Percentiles rank a stretch among this genome's conserved stretches.
Evolutionary conservation across 169 alveolate species (phyloP).

Genomic region (Plasmodium billcollinsi): DNA sequence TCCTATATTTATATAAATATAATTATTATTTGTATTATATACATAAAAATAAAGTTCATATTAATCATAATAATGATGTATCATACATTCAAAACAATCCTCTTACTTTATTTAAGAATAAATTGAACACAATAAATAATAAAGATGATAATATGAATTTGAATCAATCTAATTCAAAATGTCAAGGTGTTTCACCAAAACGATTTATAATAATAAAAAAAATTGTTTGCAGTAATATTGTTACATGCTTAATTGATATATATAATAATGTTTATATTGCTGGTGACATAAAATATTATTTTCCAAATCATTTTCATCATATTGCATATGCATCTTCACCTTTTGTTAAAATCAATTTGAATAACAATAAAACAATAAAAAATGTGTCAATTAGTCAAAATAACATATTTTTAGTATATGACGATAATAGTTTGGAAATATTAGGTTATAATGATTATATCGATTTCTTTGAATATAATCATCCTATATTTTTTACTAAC

Average conservation of each 20-base stretch:
- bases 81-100: constrained; percentile 57
- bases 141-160: constrained; percentile 23
- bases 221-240: constrained; percentile 70
- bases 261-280: constrained; percentile 45
- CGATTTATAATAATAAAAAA: constrained; percentile 69
- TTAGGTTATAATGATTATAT: constrained; percentile 72
- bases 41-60: constrained; percentile 62
- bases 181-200: constrained; percentile 57
- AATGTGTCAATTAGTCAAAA: constrained; percentile 58
- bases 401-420: constrained; percentile 69
- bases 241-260: constrained; percentile 60
- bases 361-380: constrained; percentile 49
- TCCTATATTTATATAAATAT: constrained; percentile 54
- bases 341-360: constrained; percentile 60
- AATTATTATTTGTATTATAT: constrained; percentile 67
- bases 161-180: constrained; percentile 28
- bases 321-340: constrained; percentile 75
- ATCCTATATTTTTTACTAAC: constrained; percentile 72
- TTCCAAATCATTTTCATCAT: constrained; percentile 66
- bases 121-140: constrained; percentile 34
- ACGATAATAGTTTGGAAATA: constrained; percentile 49
- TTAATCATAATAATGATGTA: constrained; percentile 55
- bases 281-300: constrained; percentile 61
- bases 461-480: constrained; percentile 61
- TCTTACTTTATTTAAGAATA: constrained; percentile 62